These are phyloP conservation scores for Fusarium zealandicum DNA, from an alignment of 2,329 filamentous ascomycete genomes.

Conservation along the genomic window DNA sequence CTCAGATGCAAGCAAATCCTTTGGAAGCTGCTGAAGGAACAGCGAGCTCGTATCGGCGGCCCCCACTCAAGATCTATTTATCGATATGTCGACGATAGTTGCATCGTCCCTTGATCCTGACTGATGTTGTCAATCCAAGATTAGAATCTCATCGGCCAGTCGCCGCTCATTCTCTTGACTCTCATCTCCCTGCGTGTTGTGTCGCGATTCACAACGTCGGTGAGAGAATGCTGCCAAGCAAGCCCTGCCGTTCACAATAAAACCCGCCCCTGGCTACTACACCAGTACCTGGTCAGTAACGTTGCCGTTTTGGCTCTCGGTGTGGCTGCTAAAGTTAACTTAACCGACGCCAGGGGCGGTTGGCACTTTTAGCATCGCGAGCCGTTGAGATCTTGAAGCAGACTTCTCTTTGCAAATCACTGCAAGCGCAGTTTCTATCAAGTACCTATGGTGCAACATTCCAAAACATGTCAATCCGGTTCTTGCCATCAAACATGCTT, in stretches of 20 bases:
- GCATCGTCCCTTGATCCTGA: slow-evolving; percentile 18
- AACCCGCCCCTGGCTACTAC: slow-evolving; percentile 18
- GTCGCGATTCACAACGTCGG: slow-evolving; percentile 12
- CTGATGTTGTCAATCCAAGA: not conserved
- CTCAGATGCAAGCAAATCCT: slow-evolving; percentile 5
- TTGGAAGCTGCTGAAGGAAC: not conserved
- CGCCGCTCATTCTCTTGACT: slow-evolving; percentile 2
- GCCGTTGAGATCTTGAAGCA: not conserved
- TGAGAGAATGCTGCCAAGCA: slow-evolving; percentile 11
- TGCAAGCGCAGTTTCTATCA: not conserved
- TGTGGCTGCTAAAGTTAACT: slow-evolving; percentile 2
- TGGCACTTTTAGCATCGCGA: slow-evolving; percentile 3
- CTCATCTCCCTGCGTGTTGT: slow-evolving; percentile 14
- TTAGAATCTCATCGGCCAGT: slow-evolving; percentile 16
- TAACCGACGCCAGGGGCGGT: slow-evolving; percentile 5
- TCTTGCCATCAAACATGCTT: not conserved
- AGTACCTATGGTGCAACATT: not conserved
- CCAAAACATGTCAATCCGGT: not conserved
- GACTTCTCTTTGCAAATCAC: not conserved
- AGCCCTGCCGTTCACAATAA: slow-evolving; percentile 27
- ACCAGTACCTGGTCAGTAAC: too few species aligned
- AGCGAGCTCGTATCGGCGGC: slow-evolving; percentile 11
- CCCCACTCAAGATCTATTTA: slow-evolving; percentile 22
- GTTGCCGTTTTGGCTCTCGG: slow-evolving; percentile 2
- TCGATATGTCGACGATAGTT: slow-evolving; percentile 24